Evolutionary conservation across 73 alveolate species (phyloP).

Genomic region (Urostyla sp.): DNA sequence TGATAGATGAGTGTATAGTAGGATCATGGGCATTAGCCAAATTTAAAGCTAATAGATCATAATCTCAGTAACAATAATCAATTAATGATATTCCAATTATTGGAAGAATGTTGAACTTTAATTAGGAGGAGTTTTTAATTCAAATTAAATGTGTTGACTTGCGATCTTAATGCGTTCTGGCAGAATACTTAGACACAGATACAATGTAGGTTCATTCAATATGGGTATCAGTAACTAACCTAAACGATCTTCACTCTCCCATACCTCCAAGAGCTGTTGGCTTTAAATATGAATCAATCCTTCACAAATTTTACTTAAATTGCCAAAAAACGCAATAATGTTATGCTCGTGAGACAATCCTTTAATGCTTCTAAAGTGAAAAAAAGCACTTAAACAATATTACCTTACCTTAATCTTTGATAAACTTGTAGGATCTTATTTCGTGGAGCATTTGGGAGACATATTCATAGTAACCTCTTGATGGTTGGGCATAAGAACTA

Average conservation of each 20-base stretch:
- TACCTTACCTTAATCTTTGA: not conserved
- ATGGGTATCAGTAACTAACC: slow-evolving; percentile 65
- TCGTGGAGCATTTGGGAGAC: slow-evolving; percentile 66
- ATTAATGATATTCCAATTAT: not conserved
- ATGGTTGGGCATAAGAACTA: slow-evolving; percentile 58
- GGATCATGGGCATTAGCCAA: slow-evolving; percentile 82
- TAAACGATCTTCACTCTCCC: slow-evolving; percentile 53
- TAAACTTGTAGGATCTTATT: slow-evolving; percentile 57
- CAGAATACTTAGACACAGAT: slow-evolving; percentile 66
- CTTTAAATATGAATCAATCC: slow-evolving; percentile 1
- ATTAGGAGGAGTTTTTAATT: slow-evolving; percentile 57
- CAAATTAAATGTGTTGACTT: slow-evolving; percentile 55
- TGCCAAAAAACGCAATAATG: slow-evolving; percentile 30
- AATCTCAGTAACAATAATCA: not conserved
- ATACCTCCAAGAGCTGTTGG: slow-evolving; percentile 58
- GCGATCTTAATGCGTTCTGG: slow-evolving; percentile 50
- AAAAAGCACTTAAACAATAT: not conserved
- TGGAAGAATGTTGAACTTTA: no score
- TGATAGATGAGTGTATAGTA: slow-evolving; percentile 84
- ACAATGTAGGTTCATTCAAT: slow-evolving; percentile 56
- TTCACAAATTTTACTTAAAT: not conserved
- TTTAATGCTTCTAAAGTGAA: slow-evolving; percentile 40
- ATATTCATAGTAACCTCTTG: slow-evolving; percentile 46
- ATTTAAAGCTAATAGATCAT: slow-evolving; percentile 18
- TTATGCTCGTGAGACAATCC: slow-evolving; percentile 63